Base-by-base conservation (phyloP, 768 basidiomycete species). In the Lanmaoa rubissima region DNA sequence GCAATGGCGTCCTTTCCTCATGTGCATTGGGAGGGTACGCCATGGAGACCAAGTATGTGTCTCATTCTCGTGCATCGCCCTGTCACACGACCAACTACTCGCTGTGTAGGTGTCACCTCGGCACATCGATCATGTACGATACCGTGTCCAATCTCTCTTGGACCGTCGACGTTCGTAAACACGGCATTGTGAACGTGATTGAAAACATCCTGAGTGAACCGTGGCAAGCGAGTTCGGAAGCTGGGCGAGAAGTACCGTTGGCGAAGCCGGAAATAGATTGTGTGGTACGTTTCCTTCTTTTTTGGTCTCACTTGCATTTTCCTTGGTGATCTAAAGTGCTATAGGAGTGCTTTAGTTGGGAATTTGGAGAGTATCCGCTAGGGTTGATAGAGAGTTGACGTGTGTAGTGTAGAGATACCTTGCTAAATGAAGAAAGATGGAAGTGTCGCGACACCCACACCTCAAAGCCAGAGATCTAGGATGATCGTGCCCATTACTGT, bases 1-100 rank as follows among this genome's bases (percentile, higher is more conserved):
- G 92, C 73, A 94, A 83, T 54, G 92, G 92, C 14, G 76, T 90
- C 2, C 65, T 90, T 1, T 94, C 90, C 1, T 82, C 86, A 1
- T 98, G 95, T 68, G 85, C 89, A 4, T 72, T 92, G 11, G 91
- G 81, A 21, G 95, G 95, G n/a, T 97, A 90, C 66, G 95, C 92
- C 3, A 79, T 94, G 79, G 92, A 94, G 72, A 81, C 87, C 39
- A 77, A 79, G 85, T 87, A 38, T 35, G 79, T 73, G 41, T 39
- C 26, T 13, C 7, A 7, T 34, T 19, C 21, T 24, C 32, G 8
- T 39, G 19, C 17, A 11, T 54, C 24, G 14, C 14, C 0, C 12
- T 51, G 54, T 51, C 55, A 38, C 54, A 21, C 51, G 40, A 44
- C 43, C 38, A 11, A 48, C 19, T 5, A 9, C 4, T 38, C 1